Percentiles rank a stretch among this genome's conserved stretches.
Evolutionary conservation across 2,329 filamentous ascomycete genomes (phyloP).

Genomic region (Neonectria sp.): DNA sequence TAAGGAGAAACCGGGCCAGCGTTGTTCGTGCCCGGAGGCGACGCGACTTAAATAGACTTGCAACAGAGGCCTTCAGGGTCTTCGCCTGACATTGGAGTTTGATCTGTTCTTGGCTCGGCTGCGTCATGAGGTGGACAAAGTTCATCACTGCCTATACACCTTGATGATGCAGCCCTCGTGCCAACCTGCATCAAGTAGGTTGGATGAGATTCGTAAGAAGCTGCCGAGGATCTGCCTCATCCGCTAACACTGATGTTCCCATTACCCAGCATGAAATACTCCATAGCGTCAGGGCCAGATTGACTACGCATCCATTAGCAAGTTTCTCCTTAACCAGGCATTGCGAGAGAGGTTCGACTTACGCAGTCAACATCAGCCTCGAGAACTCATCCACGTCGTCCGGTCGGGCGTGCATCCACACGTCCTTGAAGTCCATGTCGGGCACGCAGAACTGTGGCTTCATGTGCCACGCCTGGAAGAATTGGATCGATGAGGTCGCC

Average conservation of each 20-base stretch:
- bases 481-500: conserved; percentile 57
- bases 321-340: background rate
- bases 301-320: conserved; percentile 44
- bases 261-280: conserved; percentile 55
- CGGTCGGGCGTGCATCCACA: conserved; percentile 55
- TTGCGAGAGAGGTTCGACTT: conserved; percentile 36
- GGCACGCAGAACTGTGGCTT: conserved; percentile 56
- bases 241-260: conserved; percentile 33
- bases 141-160: background rate
- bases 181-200: background rate
- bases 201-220: background rate
- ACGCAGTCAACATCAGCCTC: conserved; percentile 55
- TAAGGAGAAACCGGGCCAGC: background rate
- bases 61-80: background rate
- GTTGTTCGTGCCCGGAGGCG: background rate
- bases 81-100: background rate
- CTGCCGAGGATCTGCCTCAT: background rate
- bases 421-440: conserved; percentile 54
- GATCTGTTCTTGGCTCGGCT: background rate
- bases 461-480: conserved; percentile 61
- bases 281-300: conserved; percentile 54
- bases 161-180: background rate
- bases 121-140: background rate
- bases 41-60: background rate
- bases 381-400: conserved; percentile 59